Evolutionary conservation across 2,329 filamentous ascomycete genomes (phyloP).

Genomic region (Didymella exigua): DNA sequence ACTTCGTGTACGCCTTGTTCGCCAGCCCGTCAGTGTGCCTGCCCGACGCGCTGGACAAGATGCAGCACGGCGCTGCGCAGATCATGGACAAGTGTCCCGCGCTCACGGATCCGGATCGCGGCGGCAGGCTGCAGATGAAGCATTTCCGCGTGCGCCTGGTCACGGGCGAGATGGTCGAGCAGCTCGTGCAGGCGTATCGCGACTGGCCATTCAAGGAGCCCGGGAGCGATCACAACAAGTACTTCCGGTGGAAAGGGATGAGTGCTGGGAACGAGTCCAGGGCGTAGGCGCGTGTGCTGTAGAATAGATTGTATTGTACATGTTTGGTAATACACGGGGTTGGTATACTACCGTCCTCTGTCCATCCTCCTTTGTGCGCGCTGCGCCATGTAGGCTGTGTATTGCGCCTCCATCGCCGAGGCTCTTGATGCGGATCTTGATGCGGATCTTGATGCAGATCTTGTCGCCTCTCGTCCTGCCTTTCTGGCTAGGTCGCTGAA

Average conservation of each 20-base stretch:
- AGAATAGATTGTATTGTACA: too few relatives aligned
- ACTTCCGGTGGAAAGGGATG: slow-evolving; percentile 25
- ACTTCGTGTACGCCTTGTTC: slow-evolving; percentile 35
- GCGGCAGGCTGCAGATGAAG: slow-evolving; percentile 40
- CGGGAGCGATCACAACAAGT: slow-evolving; percentile 30
- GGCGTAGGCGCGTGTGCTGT: too few relatives aligned
- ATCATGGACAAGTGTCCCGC: slow-evolving; percentile 35
- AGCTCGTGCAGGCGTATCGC: slow-evolving; percentile 37
- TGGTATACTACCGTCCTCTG: too few relatives aligned
- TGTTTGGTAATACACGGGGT: too few relatives aligned
- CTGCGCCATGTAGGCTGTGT: background rate
- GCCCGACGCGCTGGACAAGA: slow-evolving; percentile 30
- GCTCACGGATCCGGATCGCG: slow-evolving; percentile 38
- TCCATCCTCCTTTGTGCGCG: background rate
- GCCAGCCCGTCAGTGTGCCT: slow-evolving; percentile 10
- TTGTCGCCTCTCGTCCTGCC: too few relatives aligned
- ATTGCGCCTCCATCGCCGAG: too few relatives aligned
- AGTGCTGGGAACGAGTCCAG: too few relatives aligned
- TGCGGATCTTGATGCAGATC: background rate
- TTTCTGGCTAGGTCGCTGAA: too few relatives aligned
- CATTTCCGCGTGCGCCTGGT: slow-evolving; percentile 39
- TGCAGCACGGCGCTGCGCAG: slow-evolving; percentile 37
- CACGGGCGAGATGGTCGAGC: slow-evolving; percentile 42
- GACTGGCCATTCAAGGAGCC: slow-evolving; percentile 44
- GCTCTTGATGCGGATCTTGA: background rate